A percentile compares a stretch with the other conserved stretches of the same genome.
Evolutionary conservation across 495 filamentous ascomycete genomes (phyloP).

Genomic region (Penicillium soppii): DNA sequence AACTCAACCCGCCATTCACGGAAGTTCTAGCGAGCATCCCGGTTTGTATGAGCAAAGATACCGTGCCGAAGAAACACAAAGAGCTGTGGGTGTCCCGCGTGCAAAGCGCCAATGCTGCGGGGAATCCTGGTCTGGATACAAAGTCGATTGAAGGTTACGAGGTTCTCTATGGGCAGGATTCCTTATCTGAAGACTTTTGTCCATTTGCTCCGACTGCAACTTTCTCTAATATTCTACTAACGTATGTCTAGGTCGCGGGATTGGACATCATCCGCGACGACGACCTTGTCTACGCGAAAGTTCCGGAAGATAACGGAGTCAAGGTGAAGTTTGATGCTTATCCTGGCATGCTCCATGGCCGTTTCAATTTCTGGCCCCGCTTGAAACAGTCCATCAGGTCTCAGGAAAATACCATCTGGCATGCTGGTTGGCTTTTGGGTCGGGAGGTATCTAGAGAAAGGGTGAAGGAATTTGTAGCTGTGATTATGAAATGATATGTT

Average conservation of each 20-base stretch:
- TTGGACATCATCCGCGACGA: slow-evolving; percentile 42
- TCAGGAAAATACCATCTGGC: slow-evolving; percentile 4
- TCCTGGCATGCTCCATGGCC: slow-evolving; percentile 44
- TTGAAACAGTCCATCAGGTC: background rate
- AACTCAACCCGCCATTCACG: slow-evolving; percentile 42
- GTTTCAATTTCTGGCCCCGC: slow-evolving; percentile 11
- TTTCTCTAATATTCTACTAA: slow-evolving; percentile 25
- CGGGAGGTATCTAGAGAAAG: background rate
- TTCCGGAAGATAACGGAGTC: slow-evolving; percentile 31
- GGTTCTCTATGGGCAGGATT: slow-evolving; percentile 7
- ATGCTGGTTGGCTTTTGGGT: slow-evolving; percentile 2
- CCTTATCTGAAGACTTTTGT: slow-evolving; percentile 8
- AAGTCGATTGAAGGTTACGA: background rate
- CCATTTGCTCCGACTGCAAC: slow-evolving; percentile 8
- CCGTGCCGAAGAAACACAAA: slow-evolving; percentile 28
- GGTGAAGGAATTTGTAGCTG: background rate
- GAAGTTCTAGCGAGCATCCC: slow-evolving; percentile 45
- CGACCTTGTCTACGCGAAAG: slow-evolving; percentile 34
- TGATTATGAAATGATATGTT: background rate
- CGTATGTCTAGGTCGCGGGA: slow-evolving; percentile 42
- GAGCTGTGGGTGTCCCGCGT: slow-evolving; percentile 33
- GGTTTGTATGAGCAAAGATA: slow-evolving; percentile 12
- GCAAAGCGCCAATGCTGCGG: slow-evolving; percentile 34
- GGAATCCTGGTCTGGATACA: slow-evolving; percentile 3
- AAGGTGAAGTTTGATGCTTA: slow-evolving; percentile 40